Base-by-base conservation (phyloP, 768 basidiomycete species). In the Calocera cornea region DNA sequence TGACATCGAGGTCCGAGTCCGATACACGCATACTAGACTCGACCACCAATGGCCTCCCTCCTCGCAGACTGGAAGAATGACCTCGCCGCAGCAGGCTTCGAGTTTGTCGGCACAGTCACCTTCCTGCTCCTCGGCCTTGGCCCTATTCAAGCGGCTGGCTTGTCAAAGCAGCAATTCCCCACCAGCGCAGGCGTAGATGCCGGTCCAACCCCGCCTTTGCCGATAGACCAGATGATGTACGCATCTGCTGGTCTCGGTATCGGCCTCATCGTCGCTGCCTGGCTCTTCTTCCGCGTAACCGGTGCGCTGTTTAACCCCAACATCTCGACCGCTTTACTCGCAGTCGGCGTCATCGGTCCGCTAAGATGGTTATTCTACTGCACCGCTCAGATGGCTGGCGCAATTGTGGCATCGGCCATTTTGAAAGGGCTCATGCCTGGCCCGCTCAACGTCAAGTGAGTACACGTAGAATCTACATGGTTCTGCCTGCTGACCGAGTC, bases 241-340 rank as follows among this genome's bases (percentile, higher is more conserved):
- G 81, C 85, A 29, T 80, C 86, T 2, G 80, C 81, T 0, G 81
- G 79, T 63, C 84, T 86, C 79, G 86, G 87, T 0, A 73, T 88
- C 63, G 82, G 82, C 69, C 80, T 89, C 63, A 77, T 87, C 50
- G 80, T 84, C 49, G 83, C 83, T 1, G 86, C 82, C 8, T 89
- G 87, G 86, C 71, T 87, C 12, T 88, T 88, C 75, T 88, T 82
- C 73, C 80, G 86, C 41, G 64, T 41, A 22, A 86, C 85, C 0
- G 86, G 86, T 8, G 85, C 84, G 7, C 75, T 87, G 24, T 88
- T 87, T 76, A 89, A 87, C 69, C 86, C 86, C 0, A 79, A 84
- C 68, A 79, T 88, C 68, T 83, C 82, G 16, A 76, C 85, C 41
- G 82, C 86, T 10, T 80, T 88, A 34, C 78, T 85, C 64, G 77